Evolutionary conservation across 164 flowering plant genomes (phyloP), one percentile per base, ranked within the genome.

Genomic region (Piper betle): DNA sequence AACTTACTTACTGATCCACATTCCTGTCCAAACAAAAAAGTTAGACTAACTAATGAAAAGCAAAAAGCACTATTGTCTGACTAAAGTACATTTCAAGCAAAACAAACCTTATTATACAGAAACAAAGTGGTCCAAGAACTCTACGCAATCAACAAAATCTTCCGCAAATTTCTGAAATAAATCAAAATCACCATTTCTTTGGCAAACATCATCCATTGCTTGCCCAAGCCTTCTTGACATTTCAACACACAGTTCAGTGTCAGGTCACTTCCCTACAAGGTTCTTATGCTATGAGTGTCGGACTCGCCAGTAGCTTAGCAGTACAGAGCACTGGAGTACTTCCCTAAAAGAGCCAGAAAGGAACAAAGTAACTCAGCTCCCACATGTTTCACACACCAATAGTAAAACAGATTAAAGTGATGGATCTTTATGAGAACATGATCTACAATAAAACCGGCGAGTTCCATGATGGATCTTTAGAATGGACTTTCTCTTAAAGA

Each of bases 261-360:
- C 82, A 42, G 71, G 42, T 72, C 96, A 86, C 72, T 73, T 81
- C 75, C 81, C 78, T 6, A 86, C 68, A 50, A 93, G 67, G 72
- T 88, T 84, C 76, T 86, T 91, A 62, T 86, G 97, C 97, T 96
- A 93, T 43, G 95, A 84, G 79, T 86, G 99, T 13, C 96, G 96
- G 41, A 84, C 80, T 41, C 93, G 79, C 97, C 97, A 91, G 71
- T 81, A 81, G 71, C 80, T 72, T 41, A 91, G 63, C 72, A 86
- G 71, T 6, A 91, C 81, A 46, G 96, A 78, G 78, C 97, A 91
- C 72, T 80, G 87, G 68, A 91, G 86, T 11, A 91, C 94, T 64
- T 91, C 91, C 85, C 97, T 91, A 86, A 50, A 33, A 10, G 70
- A 59, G 60, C 52, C 59, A 17, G 55, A 39, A 72, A 6, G 41